phyloP scores from a whole-genome alignment of 108 stramenopile genomes.

The Pseudonitzschia multiseries region DNA sequence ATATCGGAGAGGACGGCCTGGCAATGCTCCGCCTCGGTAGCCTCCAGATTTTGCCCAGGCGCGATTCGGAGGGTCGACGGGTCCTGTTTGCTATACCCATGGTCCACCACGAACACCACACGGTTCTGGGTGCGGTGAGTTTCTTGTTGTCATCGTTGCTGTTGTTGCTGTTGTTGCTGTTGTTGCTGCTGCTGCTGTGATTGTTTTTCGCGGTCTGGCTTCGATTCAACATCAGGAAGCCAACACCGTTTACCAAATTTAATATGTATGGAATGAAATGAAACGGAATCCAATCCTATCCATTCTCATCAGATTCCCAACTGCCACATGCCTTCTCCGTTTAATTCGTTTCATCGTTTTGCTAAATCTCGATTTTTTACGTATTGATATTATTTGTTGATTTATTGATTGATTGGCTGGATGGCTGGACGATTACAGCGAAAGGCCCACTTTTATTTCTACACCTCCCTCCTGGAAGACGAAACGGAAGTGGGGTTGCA shows the following conservation, averaged over 20 bases:
- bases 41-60: neutral
- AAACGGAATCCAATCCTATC: no score
- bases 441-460: slow-evolving; percentile 1
- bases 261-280: no score
- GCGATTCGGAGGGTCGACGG: neutral
- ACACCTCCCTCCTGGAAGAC: neutral
- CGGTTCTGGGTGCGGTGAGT: neutral
- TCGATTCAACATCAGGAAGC: no score
- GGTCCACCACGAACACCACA: neutral
- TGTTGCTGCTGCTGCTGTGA: no score
- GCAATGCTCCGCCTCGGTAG: neutral
- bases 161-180: no score
- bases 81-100: neutral
- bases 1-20: neutral
- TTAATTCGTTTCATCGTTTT: no score
- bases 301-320: neutral
- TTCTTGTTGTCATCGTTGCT: no score
- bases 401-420: no score
- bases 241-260: no score
- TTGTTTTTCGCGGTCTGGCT: no score
- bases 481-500: neutral
- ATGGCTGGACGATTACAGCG: neutral
- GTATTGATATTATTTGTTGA: no score
- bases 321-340: neutral
- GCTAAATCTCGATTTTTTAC: no score